Percentiles rank a stretch among this genome's conserved stretches.
These are phyloP conservation scores for Termitomyces titanicus DNA, from an alignment of 768 basidiomycete genomes.

Conservation along the genomic window DNA sequence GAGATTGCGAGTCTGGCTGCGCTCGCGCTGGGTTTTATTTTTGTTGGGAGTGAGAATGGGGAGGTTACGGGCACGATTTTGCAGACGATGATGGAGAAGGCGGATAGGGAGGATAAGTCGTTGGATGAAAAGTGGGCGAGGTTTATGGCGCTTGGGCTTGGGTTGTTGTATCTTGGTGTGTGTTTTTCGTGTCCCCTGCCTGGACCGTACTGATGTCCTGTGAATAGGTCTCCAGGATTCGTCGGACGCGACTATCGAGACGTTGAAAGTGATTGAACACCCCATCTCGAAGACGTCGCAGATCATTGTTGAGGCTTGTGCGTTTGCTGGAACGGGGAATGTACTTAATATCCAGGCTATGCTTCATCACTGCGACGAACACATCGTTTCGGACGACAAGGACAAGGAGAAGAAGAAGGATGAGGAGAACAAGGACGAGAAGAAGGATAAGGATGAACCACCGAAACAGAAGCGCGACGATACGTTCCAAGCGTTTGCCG, in stretches of 20 bases:
- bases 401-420: constrained; percentile 47
- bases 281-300: constrained; percentile 88
- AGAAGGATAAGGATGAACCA: constrained; percentile 44
- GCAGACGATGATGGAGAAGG: constrained; percentile 86
- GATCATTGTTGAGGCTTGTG: constrained; percentile 89
- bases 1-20: constrained; percentile 86
- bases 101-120: constrained; percentile 58
- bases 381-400: constrained; percentile 68
- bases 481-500: constrained; percentile 88
- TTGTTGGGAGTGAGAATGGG: constrained; percentile 92
- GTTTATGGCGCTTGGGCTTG: constrained; percentile 87
- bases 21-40: constrained; percentile 89
- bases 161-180: constrained; percentile 85
- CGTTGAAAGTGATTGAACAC: constrained; percentile 90
- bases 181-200: too few species aligned
- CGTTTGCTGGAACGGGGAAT: constrained; percentile 93
- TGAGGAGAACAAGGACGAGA: constrained; percentile 33
- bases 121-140: constrained; percentile 93
- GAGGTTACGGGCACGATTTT: constrained; percentile 88
- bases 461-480: constrained; percentile 54
- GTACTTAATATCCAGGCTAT: constrained; percentile 90
- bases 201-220: neutral
- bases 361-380: constrained; percentile 92
- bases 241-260: constrained; percentile 91
- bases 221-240: constrained; percentile 83